Conservation (phyloP, 176 grass and related monocot genomes). For the Oryza glaberrima region DNA sequence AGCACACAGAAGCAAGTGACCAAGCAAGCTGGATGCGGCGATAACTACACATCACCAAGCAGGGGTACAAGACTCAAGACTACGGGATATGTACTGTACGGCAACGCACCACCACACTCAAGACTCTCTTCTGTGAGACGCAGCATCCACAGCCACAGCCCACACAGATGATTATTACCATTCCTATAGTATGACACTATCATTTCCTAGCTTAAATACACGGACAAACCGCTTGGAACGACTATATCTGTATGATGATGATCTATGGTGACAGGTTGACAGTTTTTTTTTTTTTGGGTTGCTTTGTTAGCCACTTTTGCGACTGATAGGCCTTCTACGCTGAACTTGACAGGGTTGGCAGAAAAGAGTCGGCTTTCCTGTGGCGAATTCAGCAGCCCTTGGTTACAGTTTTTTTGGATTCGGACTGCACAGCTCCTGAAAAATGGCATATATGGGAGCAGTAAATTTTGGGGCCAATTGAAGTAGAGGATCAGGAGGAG, state of each 20-base stretch:
- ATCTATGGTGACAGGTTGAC: not conserved
- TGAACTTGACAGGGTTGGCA: not conserved
- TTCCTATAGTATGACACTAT: constrained; percentile 37
- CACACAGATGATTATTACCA: not conserved
- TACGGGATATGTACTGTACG: not conserved
- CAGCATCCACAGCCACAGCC: not conserved
- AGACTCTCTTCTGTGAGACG: not conserved
- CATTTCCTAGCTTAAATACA: constrained; percentile 51
- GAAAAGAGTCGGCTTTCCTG: not conserved
- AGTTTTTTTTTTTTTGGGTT: not conserved
- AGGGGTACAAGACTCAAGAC: not conserved
- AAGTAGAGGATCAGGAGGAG: too few relatives aligned
- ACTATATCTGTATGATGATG: constrained; percentile 37
- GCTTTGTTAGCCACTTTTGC: not conserved
- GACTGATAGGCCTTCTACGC: not conserved
- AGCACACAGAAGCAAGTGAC: not conserved
- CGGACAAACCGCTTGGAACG: not conserved
- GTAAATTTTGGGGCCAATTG: not conserved
- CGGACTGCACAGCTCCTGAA: constrained; percentile 29
- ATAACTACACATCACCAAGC: not conserved
- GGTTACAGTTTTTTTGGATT: constrained; percentile 14
- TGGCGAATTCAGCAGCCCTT: not conserved
- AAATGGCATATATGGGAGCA: not conserved
- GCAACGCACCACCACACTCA: not conserved
- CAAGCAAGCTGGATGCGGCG: not conserved